Percentiles rank a stretch among this genome's conserved stretches.
These are phyloP conservation scores for Claviceps sp. DNA, from an alignment of 2,329 filamentous ascomycete species.

Conservation along the genomic window DNA sequence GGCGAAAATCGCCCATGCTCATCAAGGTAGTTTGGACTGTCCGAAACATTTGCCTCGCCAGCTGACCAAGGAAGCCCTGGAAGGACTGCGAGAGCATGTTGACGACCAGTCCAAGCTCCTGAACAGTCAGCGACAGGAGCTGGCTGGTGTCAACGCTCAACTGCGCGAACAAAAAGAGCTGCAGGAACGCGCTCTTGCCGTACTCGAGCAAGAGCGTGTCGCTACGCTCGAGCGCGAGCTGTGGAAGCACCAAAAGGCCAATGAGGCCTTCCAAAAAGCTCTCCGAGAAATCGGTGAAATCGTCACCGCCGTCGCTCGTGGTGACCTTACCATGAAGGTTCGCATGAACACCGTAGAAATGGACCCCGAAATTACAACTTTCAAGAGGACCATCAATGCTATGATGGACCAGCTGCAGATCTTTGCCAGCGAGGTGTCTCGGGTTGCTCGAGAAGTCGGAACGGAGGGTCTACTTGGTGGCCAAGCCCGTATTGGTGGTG, in stretches of 20 bases:
- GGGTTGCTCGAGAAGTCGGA: constrained; percentile 87
- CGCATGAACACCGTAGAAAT: constrained; percentile 91
- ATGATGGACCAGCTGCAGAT: constrained; percentile 98
- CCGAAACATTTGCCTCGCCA: constrained; percentile 27
- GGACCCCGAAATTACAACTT: constrained; percentile 95
- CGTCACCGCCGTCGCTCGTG: constrained; percentile 87
- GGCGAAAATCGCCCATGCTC: constrained; percentile 32
- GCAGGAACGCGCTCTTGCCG: constrained; percentile 68
- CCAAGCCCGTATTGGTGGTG: constrained; percentile 84
- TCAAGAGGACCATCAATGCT: constrained; percentile 96
- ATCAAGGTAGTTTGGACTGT: constrained; percentile 26
- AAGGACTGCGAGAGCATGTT: constrained; percentile 77
- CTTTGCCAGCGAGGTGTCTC: constrained; percentile 91
- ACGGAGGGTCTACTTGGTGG: constrained; percentile 90
- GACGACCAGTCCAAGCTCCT: constrained; percentile 90
- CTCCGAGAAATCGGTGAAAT: constrained; percentile 94
- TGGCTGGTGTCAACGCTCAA: constrained; percentile 74
- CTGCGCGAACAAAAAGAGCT: constrained; percentile 74
- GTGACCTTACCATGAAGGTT: constrained; percentile 93
- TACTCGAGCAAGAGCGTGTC: constrained; percentile 78
- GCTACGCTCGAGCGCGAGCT: constrained; percentile 82
- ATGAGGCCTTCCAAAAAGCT: constrained; percentile 96
- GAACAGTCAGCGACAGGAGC: constrained; percentile 72
- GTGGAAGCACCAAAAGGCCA: constrained; percentile 94
- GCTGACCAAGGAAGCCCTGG: constrained; percentile 70